These are phyloP conservation scores for Chenopodium berlandieri DNA, from an alignment of 148 eudicot genomes.

Conservation along the genomic window DNA sequence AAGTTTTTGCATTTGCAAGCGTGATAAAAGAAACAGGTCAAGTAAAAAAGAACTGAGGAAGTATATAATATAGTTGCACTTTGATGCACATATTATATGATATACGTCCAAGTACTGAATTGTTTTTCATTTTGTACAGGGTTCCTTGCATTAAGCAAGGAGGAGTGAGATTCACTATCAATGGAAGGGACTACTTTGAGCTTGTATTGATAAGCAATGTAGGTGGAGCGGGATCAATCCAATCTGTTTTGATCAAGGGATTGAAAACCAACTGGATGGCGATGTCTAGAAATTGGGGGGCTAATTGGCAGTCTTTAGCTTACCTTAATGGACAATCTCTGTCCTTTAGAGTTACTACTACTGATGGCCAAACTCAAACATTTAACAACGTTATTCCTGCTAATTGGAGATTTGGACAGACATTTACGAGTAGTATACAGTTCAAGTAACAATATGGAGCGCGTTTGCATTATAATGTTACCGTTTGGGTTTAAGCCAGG, in stretches of 20 bases:
- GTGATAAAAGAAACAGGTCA: too few relatives aligned
- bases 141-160: constrained; percentile 75
- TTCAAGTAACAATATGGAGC: constrained; percentile 27
- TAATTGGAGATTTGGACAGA: constrained; percentile 76
- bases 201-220: constrained; percentile 69
- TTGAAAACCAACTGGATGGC: constrained; percentile 58
- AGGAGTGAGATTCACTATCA: constrained; percentile 74
- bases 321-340: constrained; percentile 69
- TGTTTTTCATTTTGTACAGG: constrained; percentile 29
- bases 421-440: constrained; percentile 48
- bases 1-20: too few relatives aligned
- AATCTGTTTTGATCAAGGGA: constrained; percentile 67
- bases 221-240: constrained; percentile 70
- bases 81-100: neutral
- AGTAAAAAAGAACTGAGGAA: too few relatives aligned
- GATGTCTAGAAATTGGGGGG: constrained; percentile 93
- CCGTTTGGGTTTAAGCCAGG: neutral
- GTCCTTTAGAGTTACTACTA: constrained; percentile 66
- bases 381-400: constrained; percentile 54
- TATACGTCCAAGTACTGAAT: neutral
- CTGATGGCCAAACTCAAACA: constrained; percentile 47
- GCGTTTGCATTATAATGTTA: neutral
- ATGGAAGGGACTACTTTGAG: constrained; percentile 84
- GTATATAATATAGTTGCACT: too few relatives aligned
- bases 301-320: constrained; percentile 77